Conservation (phyloP, 805 yeast genomes). For the Saccharomyces jurei region DNA sequence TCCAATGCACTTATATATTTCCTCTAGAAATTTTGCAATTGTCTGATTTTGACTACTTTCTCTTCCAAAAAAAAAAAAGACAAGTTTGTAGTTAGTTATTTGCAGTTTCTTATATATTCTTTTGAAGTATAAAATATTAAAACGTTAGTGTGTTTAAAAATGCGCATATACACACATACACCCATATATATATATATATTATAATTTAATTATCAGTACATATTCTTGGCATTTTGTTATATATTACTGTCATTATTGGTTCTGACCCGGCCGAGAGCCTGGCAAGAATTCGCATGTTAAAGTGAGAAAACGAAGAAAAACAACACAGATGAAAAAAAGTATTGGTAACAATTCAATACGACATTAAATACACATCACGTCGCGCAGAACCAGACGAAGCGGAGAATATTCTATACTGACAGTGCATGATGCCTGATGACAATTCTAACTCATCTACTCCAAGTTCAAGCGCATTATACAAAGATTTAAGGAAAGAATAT, state of each 20-base stretch:
- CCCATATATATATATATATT: not conserved
- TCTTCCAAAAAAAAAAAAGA: not conserved
- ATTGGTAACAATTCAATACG: not conserved
- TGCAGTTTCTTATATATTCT: not conserved
- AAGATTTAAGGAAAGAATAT: constrained; percentile 8
- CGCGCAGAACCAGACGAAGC: not conserved
- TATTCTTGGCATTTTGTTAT: not conserved
- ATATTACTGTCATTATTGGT: not conserved
- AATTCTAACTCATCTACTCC: not conserved
- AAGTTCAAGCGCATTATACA: not conserved
- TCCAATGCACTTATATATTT: not conserved
- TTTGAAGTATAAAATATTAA: not conserved
- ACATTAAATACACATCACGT: not conserved
- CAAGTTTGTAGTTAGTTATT: not conserved
- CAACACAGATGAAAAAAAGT: not conserved
- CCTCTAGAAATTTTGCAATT: not conserved
- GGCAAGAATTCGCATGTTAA: not conserved
- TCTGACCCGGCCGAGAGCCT: not conserved
- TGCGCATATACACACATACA: not conserved
- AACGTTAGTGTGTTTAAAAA: not conserved
- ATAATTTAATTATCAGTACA: not conserved
- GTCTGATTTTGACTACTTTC: not conserved
- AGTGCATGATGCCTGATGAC: not conserved
- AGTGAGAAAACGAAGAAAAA: not conserved
- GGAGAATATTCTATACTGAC: not conserved